Base-by-base conservation (phyloP, 2,329 filamentous ascomycete genomes). In the Exophiala dermatitidis region DNA sequence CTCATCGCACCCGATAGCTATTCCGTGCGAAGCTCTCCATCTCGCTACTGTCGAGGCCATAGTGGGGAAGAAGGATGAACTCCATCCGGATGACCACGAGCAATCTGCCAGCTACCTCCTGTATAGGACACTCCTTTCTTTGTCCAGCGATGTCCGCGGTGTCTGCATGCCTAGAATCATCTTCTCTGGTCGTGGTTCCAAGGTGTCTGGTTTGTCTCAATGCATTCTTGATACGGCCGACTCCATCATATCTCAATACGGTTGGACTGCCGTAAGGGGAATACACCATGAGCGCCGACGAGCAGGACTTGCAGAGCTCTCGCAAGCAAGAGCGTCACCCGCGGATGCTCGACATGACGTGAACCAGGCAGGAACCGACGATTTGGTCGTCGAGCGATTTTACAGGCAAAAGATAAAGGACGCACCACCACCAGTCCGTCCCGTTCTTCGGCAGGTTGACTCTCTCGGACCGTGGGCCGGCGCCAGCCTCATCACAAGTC, bases 101-200 rank as follows among this genome's bases (percentile, higher is more conserved):
- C 77, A 87, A 12, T 84, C 91, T 0, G 65, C 97, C 1, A 88
- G 87, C 48, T 67, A 83, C 8, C 77, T 97, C 5, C 75, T 94
- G 2, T 94, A 95, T 69, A 79, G 81, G 49, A 79, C 83, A 36
- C 77, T 98, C 1, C 75, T 94, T 1, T 77, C 81, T 5, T 75
- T 96, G 1, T 87, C 90, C 0, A 72, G 91, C 3, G 93, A 98
- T 68, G 83, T 90, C 3, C 83, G 93, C 28, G 84, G 86, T 1
- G 72, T 85, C 3, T 96, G 91, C 68, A 93, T 96, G 83, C 84
- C 90, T 1, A 86, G 91, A 37, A 86, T 97, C 43, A 75, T 95
- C 10, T 86, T 98, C 64, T 85, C 85, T 0, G 93, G 93, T 32
- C 89, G 89, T 1, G 86, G 86, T 45, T 83, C 89, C 4, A 79